Evolutionary conservation across 129 eudicot genomes (phyloP), one percentile per base, ranked within the genome.

Genomic region (Escallonia rubra): DNA sequence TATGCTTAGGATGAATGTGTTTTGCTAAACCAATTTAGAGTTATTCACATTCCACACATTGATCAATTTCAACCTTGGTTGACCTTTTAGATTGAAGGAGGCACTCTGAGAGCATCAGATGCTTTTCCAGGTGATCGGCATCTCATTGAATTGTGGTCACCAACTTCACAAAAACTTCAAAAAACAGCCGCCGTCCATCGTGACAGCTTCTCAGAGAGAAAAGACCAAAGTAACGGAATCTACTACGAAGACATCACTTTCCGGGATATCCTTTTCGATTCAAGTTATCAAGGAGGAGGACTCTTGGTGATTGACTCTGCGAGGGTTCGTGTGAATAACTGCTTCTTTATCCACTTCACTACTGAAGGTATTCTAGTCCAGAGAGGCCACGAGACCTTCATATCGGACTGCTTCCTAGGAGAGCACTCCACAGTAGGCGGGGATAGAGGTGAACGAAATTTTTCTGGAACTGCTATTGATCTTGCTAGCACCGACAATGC

Each of bases 361-460:
- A 81, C 95, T 43, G 74, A 86, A 23, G 96, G 90, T 5, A 86
- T 86, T 34, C 85, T 76, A 48, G 83, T 86, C 51, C 71, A 66
- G 10, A 46, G 86, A 57, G 96, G 95, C 13, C 96, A 90, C 67
- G 96, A 89, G 64, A 89, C 96, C 34, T 81, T 83, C 71, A 79
- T 90, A 43, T 78, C 88, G 1, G 66, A 66, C 53, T 73, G 72
- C 42, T 90, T 83, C 71, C 64, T 90, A 43, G 96, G 95, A 4
- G 74, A 83, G 63, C 82, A 83, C 72, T 76, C 87, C 0, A 89
- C 94, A 3, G 71, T 80, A 4, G 96, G 96, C 8, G 86, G 87
- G 3, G 81, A 89, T 43, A 69, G 59, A 13, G 82, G 70, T 15
- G 94, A 89, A 63, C 56, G 64, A n/a, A 14, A 47, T 16, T 90